phyloP scores from a whole-genome alignment of 345 rosid genomes.

The Arabidopsis suecica region DNA sequence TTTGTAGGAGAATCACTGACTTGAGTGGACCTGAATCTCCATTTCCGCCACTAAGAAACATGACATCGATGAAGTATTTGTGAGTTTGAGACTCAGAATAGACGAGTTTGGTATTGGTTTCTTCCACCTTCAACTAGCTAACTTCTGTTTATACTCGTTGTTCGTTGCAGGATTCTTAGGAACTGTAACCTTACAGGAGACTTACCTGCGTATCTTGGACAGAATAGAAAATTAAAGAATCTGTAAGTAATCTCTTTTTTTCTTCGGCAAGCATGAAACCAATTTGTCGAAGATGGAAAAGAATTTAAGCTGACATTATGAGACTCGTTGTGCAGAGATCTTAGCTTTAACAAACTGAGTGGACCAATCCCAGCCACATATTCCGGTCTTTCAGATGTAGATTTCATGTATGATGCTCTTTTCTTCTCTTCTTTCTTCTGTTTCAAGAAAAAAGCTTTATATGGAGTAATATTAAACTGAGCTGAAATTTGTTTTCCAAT shows the following conservation, averaged over 20 bases:
- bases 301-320: constrained; percentile 15
- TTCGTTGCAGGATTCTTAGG: constrained; percentile 55
- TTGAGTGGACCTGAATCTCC: constrained; percentile 46
- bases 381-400: constrained; percentile 26
- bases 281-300: background rate
- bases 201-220: constrained; percentile 55
- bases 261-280: background rate
- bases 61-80: constrained; percentile 47
- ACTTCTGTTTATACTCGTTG: constrained; percentile 3
- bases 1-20: constrained; percentile 65
- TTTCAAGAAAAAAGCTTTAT: constrained; percentile 8
- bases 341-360: constrained; percentile 63
- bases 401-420: constrained; percentile 17
- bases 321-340: constrained; percentile 52
- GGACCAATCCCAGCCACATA: constrained; percentile 55
- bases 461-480: background rate
- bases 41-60: constrained; percentile 51
- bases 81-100: constrained; percentile 35
- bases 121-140: background rate
- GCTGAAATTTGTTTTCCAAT: constrained; percentile 27
- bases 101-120: constrained; percentile 2
- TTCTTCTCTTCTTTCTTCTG: constrained; percentile 19
- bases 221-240: background rate
- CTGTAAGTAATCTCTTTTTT: constrained; percentile 52
- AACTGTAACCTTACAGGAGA: constrained; percentile 59